These are phyloP conservation scores for Macroventuria anomochaeta DNA, from an alignment of 2,329 filamentous ascomycete species.

Conservation along the genomic window DNA sequence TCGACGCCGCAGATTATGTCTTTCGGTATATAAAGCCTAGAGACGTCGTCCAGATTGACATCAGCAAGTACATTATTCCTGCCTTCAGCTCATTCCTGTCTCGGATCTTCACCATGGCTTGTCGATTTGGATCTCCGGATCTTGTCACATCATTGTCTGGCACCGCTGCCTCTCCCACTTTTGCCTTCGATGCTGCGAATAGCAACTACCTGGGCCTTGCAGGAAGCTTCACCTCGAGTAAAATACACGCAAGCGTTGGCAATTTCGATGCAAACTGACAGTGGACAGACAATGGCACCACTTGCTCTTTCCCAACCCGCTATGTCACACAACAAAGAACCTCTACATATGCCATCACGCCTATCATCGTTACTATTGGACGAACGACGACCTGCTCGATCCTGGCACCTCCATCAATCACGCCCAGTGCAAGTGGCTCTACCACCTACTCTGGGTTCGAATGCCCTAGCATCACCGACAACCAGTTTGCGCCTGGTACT, in stretches of 20 bases:
- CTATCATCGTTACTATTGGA: slow-evolving; percentile 21
- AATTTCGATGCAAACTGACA: not conserved
- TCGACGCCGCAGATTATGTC: not conserved
- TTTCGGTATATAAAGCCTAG: not conserved
- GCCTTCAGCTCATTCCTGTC: not conserved
- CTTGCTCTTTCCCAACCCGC: slow-evolving; percentile 27
- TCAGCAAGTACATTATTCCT: not conserved
- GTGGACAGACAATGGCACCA: slow-evolving; percentile 15
- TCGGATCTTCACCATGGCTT: slow-evolving; percentile 15
- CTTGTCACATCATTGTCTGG: slow-evolving; percentile 22
- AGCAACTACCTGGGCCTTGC: slow-evolving; percentile 20
- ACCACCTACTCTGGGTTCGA: slow-evolving; percentile 25
- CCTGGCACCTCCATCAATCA: slow-evolving; percentile 22
- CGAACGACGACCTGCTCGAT: slow-evolving; percentile 23
- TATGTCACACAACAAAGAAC: slow-evolving; percentile 17
- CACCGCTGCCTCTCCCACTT: slow-evolving; percentile 18
- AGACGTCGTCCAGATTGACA: not conserved
- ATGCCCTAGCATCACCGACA: slow-evolving; percentile 23
- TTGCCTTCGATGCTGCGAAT: slow-evolving; percentile 25
- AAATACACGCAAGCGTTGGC: not conserved
- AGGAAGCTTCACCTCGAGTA: slow-evolving; percentile 23
- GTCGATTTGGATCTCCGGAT: slow-evolving; percentile 25
- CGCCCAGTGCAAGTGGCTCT: slow-evolving; percentile 11
- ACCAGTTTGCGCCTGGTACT: slow-evolving; percentile 22
- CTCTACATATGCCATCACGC: slow-evolving; percentile 26